Percentiles rank a stretch among this genome's conserved stretches.
Evolutionary conservation across 768 basidiomycete species (phyloP).

Genomic region (Phylloporus arenicola): DNA sequence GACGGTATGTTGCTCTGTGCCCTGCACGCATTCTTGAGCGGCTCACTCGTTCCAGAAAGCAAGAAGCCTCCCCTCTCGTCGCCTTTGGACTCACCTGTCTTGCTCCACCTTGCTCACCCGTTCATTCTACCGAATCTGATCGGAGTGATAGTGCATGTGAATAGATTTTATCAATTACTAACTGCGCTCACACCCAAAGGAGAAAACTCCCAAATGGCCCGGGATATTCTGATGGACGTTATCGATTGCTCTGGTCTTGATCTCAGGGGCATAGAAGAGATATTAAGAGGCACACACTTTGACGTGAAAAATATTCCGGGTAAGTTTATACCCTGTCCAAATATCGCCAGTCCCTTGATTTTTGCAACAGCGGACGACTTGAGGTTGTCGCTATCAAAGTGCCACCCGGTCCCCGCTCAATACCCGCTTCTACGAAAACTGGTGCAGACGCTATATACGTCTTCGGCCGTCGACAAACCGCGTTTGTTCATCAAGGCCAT

Average conservation of each 20-base stretch:
- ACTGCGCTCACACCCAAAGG: conserved; percentile 48
- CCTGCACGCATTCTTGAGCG: conserved; percentile 39
- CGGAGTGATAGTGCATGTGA: conserved; percentile 50
- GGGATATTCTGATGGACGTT: conserved; percentile 55
- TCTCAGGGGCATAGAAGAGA: conserved; percentile 43
- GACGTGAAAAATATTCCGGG: conserved; percentile 22
- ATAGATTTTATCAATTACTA: conserved; percentile 51
- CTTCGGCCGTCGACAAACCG: conserved; percentile 55
- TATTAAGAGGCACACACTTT: conserved; percentile 37
- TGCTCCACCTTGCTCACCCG: conserved; percentile 63
- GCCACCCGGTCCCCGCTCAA: conserved; percentile 49
- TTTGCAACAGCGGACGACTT: conserved; percentile 42
- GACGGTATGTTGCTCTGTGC: conserved; percentile 21
- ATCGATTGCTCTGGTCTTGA: conserved; percentile 64
- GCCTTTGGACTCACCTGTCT: conserved; percentile 33
- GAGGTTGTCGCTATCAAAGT: conserved; percentile 52
- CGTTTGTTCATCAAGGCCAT: conserved; percentile 65
- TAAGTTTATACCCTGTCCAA: conserved; percentile 6
- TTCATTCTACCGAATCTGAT: conserved; percentile 49
- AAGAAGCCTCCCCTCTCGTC: conserved; percentile 12
- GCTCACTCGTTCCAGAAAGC: conserved; percentile 24
- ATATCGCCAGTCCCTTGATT: not conserved
- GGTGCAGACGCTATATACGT: conserved; percentile 42
- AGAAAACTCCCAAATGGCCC: conserved; percentile 62
- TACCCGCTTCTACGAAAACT: conserved; percentile 37